These are phyloP conservation scores for Datisca glomerata DNA, from an alignment of 306 rosid species.

Conservation along the genomic window DNA sequence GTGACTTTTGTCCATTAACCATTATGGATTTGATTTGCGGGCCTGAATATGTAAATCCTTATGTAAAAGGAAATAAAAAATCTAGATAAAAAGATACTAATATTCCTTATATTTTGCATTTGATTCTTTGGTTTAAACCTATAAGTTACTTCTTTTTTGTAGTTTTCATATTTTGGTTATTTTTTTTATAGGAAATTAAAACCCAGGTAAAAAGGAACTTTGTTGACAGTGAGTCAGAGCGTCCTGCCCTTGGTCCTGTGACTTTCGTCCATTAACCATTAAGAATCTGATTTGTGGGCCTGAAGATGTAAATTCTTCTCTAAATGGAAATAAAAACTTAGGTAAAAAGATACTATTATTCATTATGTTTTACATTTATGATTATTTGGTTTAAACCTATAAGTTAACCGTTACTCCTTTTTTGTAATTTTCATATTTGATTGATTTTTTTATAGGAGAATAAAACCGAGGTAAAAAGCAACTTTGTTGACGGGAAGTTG, in stretches of 20 bases:
- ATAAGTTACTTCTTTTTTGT: too few species aligned
- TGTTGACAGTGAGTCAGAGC: slow-evolving; percentile 83
- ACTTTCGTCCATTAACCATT: slow-evolving; percentile 41
- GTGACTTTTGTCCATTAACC: slow-evolving; percentile 47
- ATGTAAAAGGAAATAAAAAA: slow-evolving; percentile 22
- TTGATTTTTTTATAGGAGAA: too few species aligned
- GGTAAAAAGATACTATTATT: slow-evolving; percentile 21
- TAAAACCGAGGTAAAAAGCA: too few species aligned
- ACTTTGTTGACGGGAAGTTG: slow-evolving; percentile 78
- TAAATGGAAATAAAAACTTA: slow-evolving; percentile 22
- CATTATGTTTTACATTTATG: background rate
- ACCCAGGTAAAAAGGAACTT: too few species aligned
- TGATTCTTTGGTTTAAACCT: too few species aligned
- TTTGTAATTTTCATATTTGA: too few species aligned
- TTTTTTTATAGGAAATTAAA: too few species aligned
- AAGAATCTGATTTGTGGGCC: slow-evolving; percentile 13
- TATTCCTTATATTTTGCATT: slow-evolving; percentile 1
- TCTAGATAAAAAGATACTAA: slow-evolving; percentile 22
- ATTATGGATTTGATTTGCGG: slow-evolving; percentile 14
- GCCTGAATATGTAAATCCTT: slow-evolving; percentile 11
- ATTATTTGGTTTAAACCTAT: too few species aligned
- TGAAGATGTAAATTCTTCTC: slow-evolving; percentile 13
- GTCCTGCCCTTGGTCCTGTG: slow-evolving; percentile 51
- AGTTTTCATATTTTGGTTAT: too few species aligned
- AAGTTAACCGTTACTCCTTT: too few species aligned